phyloP scores from a whole-genome alignment of 106 monocot genomes.

The Phalaenopsis aphrodite region DNA sequence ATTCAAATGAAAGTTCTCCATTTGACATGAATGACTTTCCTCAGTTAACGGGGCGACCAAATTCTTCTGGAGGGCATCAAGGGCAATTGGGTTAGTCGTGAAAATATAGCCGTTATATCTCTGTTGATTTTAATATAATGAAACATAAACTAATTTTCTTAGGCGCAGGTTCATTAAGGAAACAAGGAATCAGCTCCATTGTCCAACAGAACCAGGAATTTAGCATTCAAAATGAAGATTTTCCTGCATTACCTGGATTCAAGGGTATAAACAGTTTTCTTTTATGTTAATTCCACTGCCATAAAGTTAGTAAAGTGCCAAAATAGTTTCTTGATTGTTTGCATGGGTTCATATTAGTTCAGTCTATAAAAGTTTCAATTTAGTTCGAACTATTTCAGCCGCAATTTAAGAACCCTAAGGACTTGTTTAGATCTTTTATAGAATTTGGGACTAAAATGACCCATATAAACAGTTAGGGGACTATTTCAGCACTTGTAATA shows the following conservation, averaged over 20 bases:
- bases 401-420: no score
- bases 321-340: no score
- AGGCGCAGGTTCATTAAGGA: constrained; percentile 66
- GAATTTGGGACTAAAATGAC: no score
- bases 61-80: constrained; percentile 90
- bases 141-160: background rate
- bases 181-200: constrained; percentile 90
- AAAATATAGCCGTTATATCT: background rate
- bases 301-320: no score
- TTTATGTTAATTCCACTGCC: background rate
- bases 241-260: constrained; percentile 92
- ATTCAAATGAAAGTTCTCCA: constrained; percentile 67
- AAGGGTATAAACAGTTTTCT: constrained; percentile 54
- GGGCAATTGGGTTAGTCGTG: constrained; percentile 59
- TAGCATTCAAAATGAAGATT: constrained; percentile 98
- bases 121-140: background rate
- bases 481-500: no score
- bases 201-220: constrained; percentile 98
- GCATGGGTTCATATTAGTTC: no score
- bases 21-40: constrained; percentile 99
- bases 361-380: no score
- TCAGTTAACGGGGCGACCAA: constrained; percentile 84
- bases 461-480: no score
- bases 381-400: no score
- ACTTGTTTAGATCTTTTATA: no score